phyloP scores from a whole-genome alignment of 768 basidiomycete genomes.

The Termitomyces sp. region DNA sequence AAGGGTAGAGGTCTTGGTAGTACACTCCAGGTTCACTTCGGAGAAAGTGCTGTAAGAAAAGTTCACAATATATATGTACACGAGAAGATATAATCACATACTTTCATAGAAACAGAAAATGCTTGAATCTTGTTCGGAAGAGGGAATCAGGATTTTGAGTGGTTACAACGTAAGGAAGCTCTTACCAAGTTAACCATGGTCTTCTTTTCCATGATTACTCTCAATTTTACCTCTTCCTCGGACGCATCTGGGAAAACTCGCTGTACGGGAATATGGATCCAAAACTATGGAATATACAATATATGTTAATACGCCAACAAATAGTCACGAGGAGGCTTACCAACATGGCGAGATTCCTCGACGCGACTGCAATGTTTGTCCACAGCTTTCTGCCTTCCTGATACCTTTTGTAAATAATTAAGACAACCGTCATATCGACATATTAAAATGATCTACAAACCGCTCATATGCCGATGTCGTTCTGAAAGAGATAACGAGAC shows the following conservation, averaged over 20 bases:
- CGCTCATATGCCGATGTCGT: conserved; percentile 69
- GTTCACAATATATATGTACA: background rate
- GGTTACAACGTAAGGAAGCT: background rate
- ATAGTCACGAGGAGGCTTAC: conserved; percentile 26
- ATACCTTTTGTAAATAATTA: conserved; percentile 31
- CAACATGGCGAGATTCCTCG: conserved; percentile 53
- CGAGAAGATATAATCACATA: conserved; percentile 14
- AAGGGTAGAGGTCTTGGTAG: conserved; percentile 68
- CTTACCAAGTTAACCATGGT: conserved; percentile 64
- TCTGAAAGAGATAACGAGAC: conserved; percentile 66
- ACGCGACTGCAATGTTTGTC: conserved; percentile 52
- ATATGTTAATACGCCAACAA: background rate
- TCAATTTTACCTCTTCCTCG: conserved; percentile 26
- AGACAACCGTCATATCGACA: background rate
- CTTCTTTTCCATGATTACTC: conserved; percentile 65
- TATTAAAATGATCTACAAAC: conserved; percentile 23
- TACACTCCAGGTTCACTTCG: conserved; percentile 33
- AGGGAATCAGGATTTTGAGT: background rate
- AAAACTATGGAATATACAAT: conserved; percentile 30
- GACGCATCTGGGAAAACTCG: conserved; percentile 26
- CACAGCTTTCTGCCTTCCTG: conserved; percentile 70
- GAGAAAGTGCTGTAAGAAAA: conserved; percentile 45
- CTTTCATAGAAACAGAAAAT: conserved; percentile 63
- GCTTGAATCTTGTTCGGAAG: conserved; percentile 49
- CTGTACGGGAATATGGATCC: conserved; percentile 48